These are phyloP conservation scores for Sclerotinia trifoliorum DNA, from an alignment of 2,329 filamentous ascomycete genomes.

Conservation along the genomic window DNA sequence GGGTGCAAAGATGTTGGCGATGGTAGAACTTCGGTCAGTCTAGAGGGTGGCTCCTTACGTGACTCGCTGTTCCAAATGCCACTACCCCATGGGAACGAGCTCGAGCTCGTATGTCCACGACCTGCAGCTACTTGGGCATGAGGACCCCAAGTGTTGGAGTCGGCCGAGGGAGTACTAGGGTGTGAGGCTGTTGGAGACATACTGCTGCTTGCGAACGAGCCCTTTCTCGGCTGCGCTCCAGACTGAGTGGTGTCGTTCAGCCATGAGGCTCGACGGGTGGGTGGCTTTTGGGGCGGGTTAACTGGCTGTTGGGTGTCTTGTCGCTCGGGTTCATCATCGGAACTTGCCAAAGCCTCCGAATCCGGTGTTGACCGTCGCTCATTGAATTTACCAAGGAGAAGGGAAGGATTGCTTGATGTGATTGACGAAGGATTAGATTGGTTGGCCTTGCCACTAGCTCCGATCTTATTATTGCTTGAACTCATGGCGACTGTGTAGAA, in stretches of 20 bases:
- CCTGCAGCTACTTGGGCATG: constrained; percentile 47
- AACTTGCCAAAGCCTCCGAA: constrained; percentile 89
- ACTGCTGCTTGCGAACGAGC: constrained; percentile 71
- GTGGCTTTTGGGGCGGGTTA: constrained; percentile 53
- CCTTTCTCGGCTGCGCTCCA: constrained; percentile 63
- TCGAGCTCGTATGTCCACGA: constrained; percentile 46
- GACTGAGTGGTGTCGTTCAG: constrained; percentile 75
- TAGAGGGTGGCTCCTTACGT: constrained; percentile 72
- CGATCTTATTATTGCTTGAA: constrained; percentile 30
- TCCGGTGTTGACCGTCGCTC: constrained; percentile 85
- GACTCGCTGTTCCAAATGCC: constrained; percentile 78
- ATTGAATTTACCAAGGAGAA: constrained; percentile 73
- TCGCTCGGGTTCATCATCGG: constrained; percentile 82
- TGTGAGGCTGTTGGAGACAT: constrained; percentile 80
- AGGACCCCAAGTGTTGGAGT: constrained; percentile 57
- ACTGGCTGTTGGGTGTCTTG: constrained; percentile 51
- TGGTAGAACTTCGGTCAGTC: constrained; percentile 70
- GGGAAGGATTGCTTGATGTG: constrained; percentile 59
- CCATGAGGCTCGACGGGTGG: constrained; percentile 76
- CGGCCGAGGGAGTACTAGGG: constrained; percentile 73
- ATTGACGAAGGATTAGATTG: constrained; percentile 48
- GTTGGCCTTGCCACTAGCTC: constrained; percentile 45
- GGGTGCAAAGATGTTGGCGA: constrained; percentile 64
- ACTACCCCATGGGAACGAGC: constrained; percentile 68
- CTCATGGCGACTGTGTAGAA: constrained; percentile 29